phyloP scores from a whole-genome alignment of 1,139 yeast species.

The Protomyces gravidus region DNA sequence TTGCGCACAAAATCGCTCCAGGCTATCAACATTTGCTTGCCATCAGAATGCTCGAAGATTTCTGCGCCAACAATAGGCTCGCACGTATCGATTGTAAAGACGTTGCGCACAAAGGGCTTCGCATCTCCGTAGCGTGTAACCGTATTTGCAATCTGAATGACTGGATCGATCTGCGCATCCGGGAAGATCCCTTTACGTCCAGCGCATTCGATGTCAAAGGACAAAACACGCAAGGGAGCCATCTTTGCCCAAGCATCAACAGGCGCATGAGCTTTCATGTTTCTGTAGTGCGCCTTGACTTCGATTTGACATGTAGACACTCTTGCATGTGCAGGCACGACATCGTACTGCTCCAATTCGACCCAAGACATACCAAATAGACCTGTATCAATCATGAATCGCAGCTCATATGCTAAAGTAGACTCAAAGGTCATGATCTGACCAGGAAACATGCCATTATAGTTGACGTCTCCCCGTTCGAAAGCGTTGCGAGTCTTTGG shows the following conservation, averaged over 20 bases:
- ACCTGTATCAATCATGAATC: conserved; percentile 88
- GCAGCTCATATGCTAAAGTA: conserved; percentile 75
- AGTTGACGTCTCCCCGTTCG: conserved; percentile 76
- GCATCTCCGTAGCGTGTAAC: conserved; percentile 76
- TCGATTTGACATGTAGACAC: conserved; percentile 84
- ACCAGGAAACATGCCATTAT: conserved; percentile 43
- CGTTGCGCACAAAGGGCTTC: conserved; percentile 89
- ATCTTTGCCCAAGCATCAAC: conserved; percentile 93
- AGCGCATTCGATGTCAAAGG: conserved; percentile 97
- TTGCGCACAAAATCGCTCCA: conserved; percentile 83
- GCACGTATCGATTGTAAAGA: conserved; percentile 87
- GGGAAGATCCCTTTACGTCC: conserved; percentile 97
- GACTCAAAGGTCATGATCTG: conserved; percentile 68
- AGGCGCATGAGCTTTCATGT: conserved; percentile 72
- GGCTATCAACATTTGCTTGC: conserved; percentile 71
- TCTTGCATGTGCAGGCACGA: conserved; percentile 44
- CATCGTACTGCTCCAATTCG: conserved; percentile 68
- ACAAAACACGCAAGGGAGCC: conserved; percentile 88
- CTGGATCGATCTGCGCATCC: conserved; percentile 88
- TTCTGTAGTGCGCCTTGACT: conserved; percentile 61
- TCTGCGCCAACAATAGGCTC: conserved; percentile 92
- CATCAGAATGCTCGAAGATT: conserved; percentile 68
- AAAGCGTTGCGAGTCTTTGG: conserved; percentile 69
- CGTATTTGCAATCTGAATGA: conserved; percentile 94
- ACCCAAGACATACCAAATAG: conserved; percentile 97